phyloP scores from a whole-genome alignment of 2,329 filamentous ascomycete genomes.

The Byssothecium circinans region DNA sequence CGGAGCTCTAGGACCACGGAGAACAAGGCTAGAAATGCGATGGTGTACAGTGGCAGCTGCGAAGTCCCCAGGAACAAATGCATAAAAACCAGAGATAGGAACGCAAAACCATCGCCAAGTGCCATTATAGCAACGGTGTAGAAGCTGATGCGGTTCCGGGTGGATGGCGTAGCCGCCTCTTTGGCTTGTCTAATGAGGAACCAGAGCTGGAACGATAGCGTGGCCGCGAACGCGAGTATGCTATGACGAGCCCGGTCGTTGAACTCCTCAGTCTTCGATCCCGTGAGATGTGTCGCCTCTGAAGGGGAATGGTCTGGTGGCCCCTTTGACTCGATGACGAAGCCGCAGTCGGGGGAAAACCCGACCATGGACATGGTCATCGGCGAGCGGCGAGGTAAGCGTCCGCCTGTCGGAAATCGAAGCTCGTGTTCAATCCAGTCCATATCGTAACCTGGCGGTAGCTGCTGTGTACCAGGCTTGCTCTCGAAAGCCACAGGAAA shows the following conservation, averaged over 20 bases:
- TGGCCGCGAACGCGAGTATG: constrained; percentile 55
- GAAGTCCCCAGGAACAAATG: constrained; percentile 55
- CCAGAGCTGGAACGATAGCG: constrained; percentile 56
- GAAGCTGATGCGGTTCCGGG: constrained; percentile 64
- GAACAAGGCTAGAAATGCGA: constrained; percentile 62
- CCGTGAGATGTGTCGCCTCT: constrained; percentile 56
- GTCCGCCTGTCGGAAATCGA: constrained; percentile 60
- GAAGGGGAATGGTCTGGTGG: constrained; percentile 57
- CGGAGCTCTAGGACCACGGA: constrained; percentile 65
- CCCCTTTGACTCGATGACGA: constrained; percentile 63
- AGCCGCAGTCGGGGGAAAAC: constrained; percentile 69
- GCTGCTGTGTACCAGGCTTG: constrained; percentile 20
- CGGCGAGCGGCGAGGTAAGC: constrained; percentile 53
- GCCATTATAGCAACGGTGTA: constrained; percentile 65
- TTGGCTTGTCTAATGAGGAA: constrained; percentile 65
- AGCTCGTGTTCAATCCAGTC: constrained; percentile 61
- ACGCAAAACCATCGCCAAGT: constrained; percentile 62
- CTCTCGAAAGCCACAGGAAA: constrained; percentile 50
- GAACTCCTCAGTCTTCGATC: constrained; percentile 61
- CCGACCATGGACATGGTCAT: constrained; percentile 62
- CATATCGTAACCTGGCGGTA: constrained; percentile 37
- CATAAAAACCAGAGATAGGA: constrained; percentile 58
- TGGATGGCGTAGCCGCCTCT: constrained; percentile 65
- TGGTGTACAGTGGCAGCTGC: constrained; percentile 58
- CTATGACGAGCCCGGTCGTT: constrained; percentile 55